phyloP scores from a whole-genome alignment of 176 grass and related monocot species.

The Rhynchospora tenuis region DNA sequence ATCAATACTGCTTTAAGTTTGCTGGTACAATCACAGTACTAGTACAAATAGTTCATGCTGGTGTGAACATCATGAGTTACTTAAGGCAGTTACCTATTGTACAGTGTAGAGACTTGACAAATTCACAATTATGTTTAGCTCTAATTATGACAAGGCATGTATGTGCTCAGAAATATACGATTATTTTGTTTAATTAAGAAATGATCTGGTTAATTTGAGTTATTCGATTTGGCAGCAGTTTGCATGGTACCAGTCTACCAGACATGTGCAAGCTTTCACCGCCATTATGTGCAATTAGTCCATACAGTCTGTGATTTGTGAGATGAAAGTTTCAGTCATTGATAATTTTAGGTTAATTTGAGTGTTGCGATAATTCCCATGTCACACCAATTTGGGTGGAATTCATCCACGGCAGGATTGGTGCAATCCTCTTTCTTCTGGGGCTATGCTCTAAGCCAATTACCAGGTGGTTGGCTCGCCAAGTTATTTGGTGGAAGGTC shows the following conservation, averaged over 20 bases:
- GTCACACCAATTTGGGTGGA: slow-evolving; percentile 97
- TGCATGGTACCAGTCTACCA: background rate
- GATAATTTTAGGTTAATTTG: slow-evolving; percentile 80
- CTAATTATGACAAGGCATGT: background rate
- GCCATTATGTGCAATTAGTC: background rate
- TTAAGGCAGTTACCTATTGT: background rate
- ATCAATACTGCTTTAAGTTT: background rate
- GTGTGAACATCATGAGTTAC: background rate
- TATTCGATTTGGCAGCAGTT: background rate
- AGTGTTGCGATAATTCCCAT: slow-evolving; percentile 94
- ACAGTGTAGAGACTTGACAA: background rate
- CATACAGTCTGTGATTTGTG: background rate
- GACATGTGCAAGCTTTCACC: background rate
- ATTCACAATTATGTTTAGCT: background rate
- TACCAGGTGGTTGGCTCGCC: slow-evolving; percentile 84
- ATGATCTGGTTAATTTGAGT: background rate
- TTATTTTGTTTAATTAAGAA: background rate
- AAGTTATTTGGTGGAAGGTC: slow-evolving; percentile 97
- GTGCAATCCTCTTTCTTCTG: slow-evolving; percentile 98
- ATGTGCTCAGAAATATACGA: background rate
- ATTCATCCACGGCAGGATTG: slow-evolving; percentile 83
- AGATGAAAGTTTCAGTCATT: background rate
- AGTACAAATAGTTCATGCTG: background rate
- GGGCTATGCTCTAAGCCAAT: slow-evolving; percentile 89
- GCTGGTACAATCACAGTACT: background rate